These are phyloP conservation scores for Hondaea fermentalgiana DNA, from an alignment of 108 stramenopile species.

Conservation along the genomic window DNA sequence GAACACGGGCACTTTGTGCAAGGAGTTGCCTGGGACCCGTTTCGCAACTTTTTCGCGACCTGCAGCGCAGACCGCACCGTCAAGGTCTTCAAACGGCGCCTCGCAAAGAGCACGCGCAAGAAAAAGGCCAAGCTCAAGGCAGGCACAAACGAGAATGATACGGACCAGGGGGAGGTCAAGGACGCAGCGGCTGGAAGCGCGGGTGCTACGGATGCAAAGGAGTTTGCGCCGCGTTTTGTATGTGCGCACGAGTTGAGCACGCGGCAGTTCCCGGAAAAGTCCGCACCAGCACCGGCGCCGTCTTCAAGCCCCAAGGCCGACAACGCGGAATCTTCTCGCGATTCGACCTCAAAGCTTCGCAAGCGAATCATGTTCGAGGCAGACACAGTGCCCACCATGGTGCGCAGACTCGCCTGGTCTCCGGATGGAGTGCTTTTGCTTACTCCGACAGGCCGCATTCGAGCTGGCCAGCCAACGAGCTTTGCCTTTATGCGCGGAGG, in stretches of 20 bases:
- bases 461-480: constrained; percentile 24
- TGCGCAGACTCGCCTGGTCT: constrained; percentile 46
- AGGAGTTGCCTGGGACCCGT: constrained; percentile 27
- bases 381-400: constrained; percentile 43
- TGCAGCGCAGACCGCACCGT: neutral
- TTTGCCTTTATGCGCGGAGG: constrained; percentile 31
- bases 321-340: neutral
- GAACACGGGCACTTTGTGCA: constrained; percentile 16
- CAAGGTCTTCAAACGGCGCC: neutral
- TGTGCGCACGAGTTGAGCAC: too few species aligned
- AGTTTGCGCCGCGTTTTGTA: too few species aligned
- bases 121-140: too few species aligned
- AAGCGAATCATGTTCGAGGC: constrained; percentile 27
- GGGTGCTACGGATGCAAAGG: too few species aligned
- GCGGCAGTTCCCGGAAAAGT: neutral
- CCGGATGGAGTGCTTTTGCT: constrained; percentile 50
- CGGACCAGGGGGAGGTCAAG: too few species aligned
- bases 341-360: neutral
- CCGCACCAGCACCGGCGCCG: neutral
- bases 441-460: constrained; percentile 39
- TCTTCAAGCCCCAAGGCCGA: neutral
- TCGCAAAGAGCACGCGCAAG: too few species aligned
- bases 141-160: too few species aligned
- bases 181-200: too few species aligned
- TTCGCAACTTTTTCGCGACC: neutral